Percentiles rank a stretch among this genome's conserved stretches.
These are phyloP conservation scores for Puccinia coronata DNA, from an alignment of 1,284 basidiomycete species.

Conservation along the genomic window DNA sequence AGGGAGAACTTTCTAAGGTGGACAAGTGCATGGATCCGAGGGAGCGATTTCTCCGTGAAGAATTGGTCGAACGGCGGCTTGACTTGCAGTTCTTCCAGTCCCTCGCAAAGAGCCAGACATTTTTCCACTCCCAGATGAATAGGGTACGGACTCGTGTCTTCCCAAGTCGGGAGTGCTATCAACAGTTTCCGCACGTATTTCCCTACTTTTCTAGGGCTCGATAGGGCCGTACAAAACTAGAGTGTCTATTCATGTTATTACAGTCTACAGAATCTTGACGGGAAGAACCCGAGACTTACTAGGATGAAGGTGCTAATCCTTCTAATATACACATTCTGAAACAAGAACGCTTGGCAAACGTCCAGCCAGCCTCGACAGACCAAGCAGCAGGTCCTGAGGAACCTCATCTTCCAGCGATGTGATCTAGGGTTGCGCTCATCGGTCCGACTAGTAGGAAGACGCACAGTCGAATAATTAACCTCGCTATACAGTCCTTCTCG, in stretches of 20 bases:
- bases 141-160: background rate
- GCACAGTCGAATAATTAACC: too few relatives aligned
- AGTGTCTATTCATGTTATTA: background rate
- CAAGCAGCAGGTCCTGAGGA: constrained; percentile 22
- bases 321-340: constrained; percentile 5
- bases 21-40: background rate
- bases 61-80: constrained; percentile 19
- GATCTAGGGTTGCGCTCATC: background rate
- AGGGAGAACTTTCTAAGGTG: background rate
- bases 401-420: constrained; percentile 11
- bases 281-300: background rate
- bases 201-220: background rate
- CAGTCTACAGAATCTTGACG: background rate
- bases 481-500: too few relatives aligned
- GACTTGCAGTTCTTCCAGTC: constrained; percentile 1
- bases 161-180: constrained; percentile 3
- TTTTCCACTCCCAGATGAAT: background rate
- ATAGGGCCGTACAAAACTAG: constrained; percentile 17
- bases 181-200: constrained; percentile 3
- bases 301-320: background rate
- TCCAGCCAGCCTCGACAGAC: constrained; percentile 17
- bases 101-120: background rate
- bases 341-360: constrained; percentile 11
- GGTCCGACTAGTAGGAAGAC: background rate
- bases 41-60: constrained; percentile 8